phyloP scores from a whole-genome alignment of 2,329 filamentous ascomycete species.

The Colletotrichum tofieldiae region DNA sequence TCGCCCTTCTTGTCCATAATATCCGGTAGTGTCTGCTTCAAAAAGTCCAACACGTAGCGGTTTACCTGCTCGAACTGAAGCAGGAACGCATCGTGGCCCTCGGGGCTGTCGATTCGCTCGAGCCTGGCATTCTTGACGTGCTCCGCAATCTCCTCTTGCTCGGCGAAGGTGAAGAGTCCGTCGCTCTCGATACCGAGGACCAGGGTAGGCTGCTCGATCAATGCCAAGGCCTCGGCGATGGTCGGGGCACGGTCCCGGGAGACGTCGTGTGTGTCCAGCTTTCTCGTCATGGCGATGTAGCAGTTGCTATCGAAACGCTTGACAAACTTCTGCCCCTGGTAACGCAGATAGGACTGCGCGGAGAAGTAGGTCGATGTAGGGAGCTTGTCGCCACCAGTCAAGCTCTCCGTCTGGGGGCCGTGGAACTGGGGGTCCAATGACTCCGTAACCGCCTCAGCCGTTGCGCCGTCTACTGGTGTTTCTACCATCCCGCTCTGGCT shows the following conservation, averaged over 20 bases:
- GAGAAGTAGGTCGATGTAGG: constrained; percentile 92
- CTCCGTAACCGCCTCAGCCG: constrained; percentile 51
- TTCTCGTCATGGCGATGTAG: constrained; percentile 98
- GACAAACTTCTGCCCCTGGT: constrained; percentile 97
- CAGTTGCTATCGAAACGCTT: constrained; percentile 98
- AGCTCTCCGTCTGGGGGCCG: constrained; percentile 67
- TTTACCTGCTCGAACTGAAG: constrained; percentile 99
- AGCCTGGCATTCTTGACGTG: constrained; percentile 84
- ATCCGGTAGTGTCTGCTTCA: constrained; percentile 86
- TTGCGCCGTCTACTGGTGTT: constrained; percentile 39
- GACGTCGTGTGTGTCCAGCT: constrained; percentile 97
- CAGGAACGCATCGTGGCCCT: constrained; percentile 96
- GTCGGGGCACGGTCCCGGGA: constrained; percentile 80
- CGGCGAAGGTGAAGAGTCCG: constrained; percentile 95
- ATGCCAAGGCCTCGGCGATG: constrained; percentile 81
- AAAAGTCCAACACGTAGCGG: constrained; percentile 85
- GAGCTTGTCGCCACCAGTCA: constrained; percentile 66
- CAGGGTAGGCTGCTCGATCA: constrained; percentile 90
- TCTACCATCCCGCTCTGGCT: constrained; percentile 49
- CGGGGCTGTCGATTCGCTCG: constrained; percentile 91
- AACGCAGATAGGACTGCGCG: constrained; percentile 96
- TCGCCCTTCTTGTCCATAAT: constrained; percentile 81
- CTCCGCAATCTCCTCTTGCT: constrained; percentile 92
- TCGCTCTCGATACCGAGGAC: constrained; percentile 97
- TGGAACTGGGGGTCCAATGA: constrained; percentile 78